Base-by-base conservation (phyloP, 805 yeast species). In the Starmerella roubikii region DNA sequence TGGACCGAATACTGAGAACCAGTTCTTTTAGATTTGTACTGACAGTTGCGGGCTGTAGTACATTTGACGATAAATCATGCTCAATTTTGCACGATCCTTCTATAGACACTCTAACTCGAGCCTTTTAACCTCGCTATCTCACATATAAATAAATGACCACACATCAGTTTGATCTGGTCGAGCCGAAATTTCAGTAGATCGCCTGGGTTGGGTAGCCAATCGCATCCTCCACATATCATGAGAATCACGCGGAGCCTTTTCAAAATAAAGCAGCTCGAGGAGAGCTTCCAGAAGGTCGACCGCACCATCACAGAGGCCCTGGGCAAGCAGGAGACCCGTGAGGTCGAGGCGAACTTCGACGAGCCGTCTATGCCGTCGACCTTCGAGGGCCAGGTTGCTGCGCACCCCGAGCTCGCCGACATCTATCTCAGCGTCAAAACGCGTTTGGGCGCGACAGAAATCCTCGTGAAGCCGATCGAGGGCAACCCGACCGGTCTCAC, bases 401-500 rank as follows among this genome's bases (percentile, higher is more conserved):
- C 49, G n/a, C 39, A 45, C 30, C 54, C 54, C 17, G 52, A 48
- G 49, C 50, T 51, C 15, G 49, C 51, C 21, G 54, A 51, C 35
- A 41, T 48, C 21, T 49, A 44, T 19, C 32, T 51, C 36, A 42
- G 46, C 39, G 51, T 48, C 17, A 33, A 44, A 30, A 49, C 54
- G 32, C 35, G 38, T 26, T 45, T 46, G 10, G 53, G 53, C 37
- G 37, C 38, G 38, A 48, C 41, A 29, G 44, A 40, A 47, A 58
- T 69, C 12, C 65, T 77, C 41, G 69, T 77, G 43, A 72, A 67
- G 52, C 63, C 82, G 11, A 67, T 69, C 3, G 61, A 64, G 27
- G 85, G 84, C 65, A 41, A 74, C 51, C 88, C 88, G 23, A 83
- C 93, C 17, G 94, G 94, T 48, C 51, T 83, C 45, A 71, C 94